Evolutionary conservation across 768 basidiomycete genomes (phyloP).

Genomic region (Rubroboletus satanas): DNA sequence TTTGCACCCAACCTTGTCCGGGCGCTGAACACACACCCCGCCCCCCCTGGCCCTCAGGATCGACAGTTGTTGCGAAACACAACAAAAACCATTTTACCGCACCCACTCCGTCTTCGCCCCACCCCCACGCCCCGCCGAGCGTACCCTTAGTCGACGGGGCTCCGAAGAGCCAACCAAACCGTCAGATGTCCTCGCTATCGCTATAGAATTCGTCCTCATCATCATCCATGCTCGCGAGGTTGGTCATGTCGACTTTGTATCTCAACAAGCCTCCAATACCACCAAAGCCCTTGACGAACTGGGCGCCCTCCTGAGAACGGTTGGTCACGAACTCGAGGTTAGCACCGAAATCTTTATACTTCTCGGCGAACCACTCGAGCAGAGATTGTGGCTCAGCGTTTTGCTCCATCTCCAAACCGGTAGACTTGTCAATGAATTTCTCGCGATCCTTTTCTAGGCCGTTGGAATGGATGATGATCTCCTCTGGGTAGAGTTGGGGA

Average conservation of each 20-base stretch:
- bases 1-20: conserved; percentile 8
- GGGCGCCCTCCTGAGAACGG: conserved; percentile 93
- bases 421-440: conserved; percentile 94
- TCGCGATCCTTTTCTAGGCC: conserved; percentile 91
- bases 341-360: conserved; percentile 97
- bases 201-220: conserved; percentile 85
- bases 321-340: conserved; percentile 95
- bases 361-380: conserved; percentile 98
- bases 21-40: conserved; percentile 3
- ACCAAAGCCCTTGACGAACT: conserved; percentile 98
- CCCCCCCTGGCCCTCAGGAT: conserved; percentile 1
- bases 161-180: conserved; percentile 81
- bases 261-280: conserved; percentile 94
- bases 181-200: conserved; percentile 76
- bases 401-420: conserved; percentile 94
- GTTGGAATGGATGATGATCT: conserved; percentile 74
- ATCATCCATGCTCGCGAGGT: conserved; percentile 69
- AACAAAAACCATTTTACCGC: not conserved
- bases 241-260: conserved; percentile 96
- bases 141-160: conserved; percentile 63
- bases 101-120: conserved; percentile 6
- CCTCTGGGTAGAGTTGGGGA: conserved; percentile 49
- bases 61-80: conserved; percentile 6
- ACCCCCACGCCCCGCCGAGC: conserved; percentile 60
- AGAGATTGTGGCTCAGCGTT: conserved; percentile 74